Evolutionary conservation across 2,329 filamentous ascomycete genomes (phyloP).

Genomic region (Scytalidium sp.): DNA sequence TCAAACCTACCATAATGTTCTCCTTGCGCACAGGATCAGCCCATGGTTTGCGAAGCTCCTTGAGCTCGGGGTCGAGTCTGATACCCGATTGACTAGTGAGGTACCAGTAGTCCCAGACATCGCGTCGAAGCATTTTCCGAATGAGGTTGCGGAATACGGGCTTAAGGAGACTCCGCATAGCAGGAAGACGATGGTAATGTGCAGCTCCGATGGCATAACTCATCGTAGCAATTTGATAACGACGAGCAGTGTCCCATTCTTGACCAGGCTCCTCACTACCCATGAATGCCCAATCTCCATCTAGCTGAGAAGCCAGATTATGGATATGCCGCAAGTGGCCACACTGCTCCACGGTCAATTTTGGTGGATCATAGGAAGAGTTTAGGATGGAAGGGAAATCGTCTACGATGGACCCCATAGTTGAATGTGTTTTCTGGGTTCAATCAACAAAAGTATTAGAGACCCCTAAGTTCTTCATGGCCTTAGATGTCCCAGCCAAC

Average conservation of each 20-base stretch:
- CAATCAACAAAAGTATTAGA: too few relatives aligned
- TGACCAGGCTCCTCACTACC: slow-evolving; percentile 32
- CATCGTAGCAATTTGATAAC: slow-evolving; percentile 24
- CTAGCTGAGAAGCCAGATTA: slow-evolving; percentile 27
- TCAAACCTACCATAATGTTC: slow-evolving; percentile 44
- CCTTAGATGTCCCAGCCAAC: too few relatives aligned
- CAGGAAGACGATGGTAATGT: slow-evolving; percentile 37
- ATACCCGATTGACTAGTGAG: slow-evolving; percentile 31
- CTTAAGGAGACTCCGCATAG: slow-evolving; percentile 31
- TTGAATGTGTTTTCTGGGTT: too few relatives aligned
- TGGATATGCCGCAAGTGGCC: slow-evolving; percentile 34
- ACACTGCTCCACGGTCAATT: slow-evolving; percentile 1
- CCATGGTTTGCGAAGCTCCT: slow-evolving; percentile 37
- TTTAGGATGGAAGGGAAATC: too few relatives aligned
- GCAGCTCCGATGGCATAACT: slow-evolving; percentile 32
- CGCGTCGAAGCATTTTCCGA: slow-evolving; percentile 37
- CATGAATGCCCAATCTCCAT: slow-evolving; percentile 30
- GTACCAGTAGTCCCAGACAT: slow-evolving; percentile 43
- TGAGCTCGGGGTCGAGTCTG: slow-evolving; percentile 32
- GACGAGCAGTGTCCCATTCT: slow-evolving; percentile 26
- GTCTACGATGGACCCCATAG: too few relatives aligned
- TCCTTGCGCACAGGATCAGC: slow-evolving; percentile 36
- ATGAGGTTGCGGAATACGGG: slow-evolving; percentile 32
- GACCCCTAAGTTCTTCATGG: too few relatives aligned
- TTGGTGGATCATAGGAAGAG: too few relatives aligned